phyloP scores from a whole-genome alignment of 371 early-diverging fungal species.

The Apophysomyces variabilis region DNA sequence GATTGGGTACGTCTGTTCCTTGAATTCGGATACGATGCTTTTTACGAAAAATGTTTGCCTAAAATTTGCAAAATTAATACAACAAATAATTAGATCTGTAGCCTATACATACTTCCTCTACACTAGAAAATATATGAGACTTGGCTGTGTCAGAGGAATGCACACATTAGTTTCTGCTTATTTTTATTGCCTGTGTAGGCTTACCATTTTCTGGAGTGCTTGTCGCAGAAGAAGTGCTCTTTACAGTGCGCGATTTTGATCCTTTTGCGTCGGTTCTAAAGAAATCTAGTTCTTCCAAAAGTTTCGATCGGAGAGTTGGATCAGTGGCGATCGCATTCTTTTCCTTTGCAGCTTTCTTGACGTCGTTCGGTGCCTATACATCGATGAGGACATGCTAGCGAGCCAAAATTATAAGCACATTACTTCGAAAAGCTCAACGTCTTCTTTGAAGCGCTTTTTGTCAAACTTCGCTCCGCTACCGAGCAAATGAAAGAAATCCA shows the following conservation, averaged over 20 bases:
- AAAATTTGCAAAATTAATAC: neutral
- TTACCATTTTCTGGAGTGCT: neutral
- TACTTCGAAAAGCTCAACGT: slow-evolving; percentile 77
- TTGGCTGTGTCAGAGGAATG: neutral
- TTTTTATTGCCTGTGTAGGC: neutral
- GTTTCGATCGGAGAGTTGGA: slow-evolving; percentile 39
- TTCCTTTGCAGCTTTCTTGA: slow-evolving; percentile 19
- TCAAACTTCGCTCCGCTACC: slow-evolving; percentile 88
- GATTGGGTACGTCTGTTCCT: slow-evolving; percentile 88
- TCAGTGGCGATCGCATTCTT: slow-evolving; percentile 42
- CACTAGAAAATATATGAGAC: slow-evolving; percentile 29
- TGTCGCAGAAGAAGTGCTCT: neutral
- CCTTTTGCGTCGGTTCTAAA: slow-evolving; percentile 35
- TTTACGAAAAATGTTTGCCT: slow-evolving; percentile 65
- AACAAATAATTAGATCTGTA: neutral
- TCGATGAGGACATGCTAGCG: slow-evolving; percentile 14
- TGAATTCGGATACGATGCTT: slow-evolving; percentile 79
- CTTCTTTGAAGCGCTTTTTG: slow-evolving; percentile 75
- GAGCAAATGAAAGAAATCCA: slow-evolving; percentile 83
- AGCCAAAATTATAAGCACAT: neutral
- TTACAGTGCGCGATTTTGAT: neutral
- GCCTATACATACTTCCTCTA: slow-evolving; percentile 23
- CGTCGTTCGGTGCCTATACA: slow-evolving; percentile 16
- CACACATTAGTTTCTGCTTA: neutral
- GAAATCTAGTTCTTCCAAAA: slow-evolving; percentile 52